Conservation (phyloP, 345 rosid species). For the Aurinia saxatilis region DNA sequence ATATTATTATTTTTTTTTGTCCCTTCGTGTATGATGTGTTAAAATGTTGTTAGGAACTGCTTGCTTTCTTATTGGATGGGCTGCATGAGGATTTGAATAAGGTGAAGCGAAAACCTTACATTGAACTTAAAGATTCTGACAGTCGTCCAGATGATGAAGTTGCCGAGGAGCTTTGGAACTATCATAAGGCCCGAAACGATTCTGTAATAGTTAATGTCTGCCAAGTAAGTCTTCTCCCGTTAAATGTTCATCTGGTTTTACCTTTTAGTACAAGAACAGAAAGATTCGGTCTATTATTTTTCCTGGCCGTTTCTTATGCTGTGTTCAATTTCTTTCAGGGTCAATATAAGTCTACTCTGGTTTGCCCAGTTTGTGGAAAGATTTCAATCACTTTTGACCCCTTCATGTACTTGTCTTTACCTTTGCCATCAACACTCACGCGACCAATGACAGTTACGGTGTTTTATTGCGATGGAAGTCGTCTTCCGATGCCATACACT, state of each 20-base stretch:
- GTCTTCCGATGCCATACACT: conserved; percentile 82
- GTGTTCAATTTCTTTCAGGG: conserved; percentile 50
- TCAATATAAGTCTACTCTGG: conserved; percentile 94
- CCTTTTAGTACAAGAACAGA: not conserved
- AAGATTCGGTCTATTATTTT: not conserved
- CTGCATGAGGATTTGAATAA: conserved; percentile 95
- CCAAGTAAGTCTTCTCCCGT: conserved; percentile 48
- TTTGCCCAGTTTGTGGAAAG: conserved; percentile 83
- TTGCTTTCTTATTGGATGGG: conserved; percentile 92
- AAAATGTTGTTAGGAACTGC: conserved; percentile 55
- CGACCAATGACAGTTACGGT: conserved; percentile 78
- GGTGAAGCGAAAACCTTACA: conserved; percentile 87
- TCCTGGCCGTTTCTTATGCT: conserved; percentile 8
- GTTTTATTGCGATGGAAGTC: conserved; percentile 74
- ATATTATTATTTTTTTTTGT: no score
- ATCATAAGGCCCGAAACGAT: conserved; percentile 96
- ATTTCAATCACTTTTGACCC: conserved; percentile 96
- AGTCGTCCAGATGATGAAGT: conserved; percentile 83
- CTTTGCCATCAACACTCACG: conserved; percentile 80
- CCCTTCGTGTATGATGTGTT: not conserved
- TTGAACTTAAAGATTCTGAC: conserved; percentile 78
- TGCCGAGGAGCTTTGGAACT: conserved; percentile 91
- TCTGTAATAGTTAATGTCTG: conserved; percentile 90
- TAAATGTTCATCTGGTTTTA: not conserved
- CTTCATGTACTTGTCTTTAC: conserved; percentile 90